Conservation (phyloP, 495 filamentous ascomycete species). For the Xylaria venustula region DNA sequence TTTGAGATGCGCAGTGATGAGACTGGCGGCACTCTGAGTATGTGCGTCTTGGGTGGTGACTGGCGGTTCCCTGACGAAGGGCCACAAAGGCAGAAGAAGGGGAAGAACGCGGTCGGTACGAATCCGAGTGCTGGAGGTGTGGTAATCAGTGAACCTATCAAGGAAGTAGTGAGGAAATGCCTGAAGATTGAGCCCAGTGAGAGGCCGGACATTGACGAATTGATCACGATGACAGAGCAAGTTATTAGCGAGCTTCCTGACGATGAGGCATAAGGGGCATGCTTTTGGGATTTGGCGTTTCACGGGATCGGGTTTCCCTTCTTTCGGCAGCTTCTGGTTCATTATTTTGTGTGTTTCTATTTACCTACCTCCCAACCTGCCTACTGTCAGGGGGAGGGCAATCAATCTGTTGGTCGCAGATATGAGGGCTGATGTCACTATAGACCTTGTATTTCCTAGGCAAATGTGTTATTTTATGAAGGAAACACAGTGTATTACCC, state of each 20-base stretch:
- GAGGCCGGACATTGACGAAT: constrained; percentile 83
- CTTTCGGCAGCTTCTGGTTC: background rate
- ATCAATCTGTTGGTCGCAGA: constrained; percentile 11
- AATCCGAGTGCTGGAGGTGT: constrained; percentile 23
- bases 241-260: constrained; percentile 74
- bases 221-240: constrained; percentile 76
- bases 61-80: constrained; percentile 92
- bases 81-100: constrained; percentile 54
- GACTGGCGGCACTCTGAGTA: constrained; percentile 87
- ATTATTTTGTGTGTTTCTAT: background rate
- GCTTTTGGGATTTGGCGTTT: constrained; percentile 1
- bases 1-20: constrained; percentile 95
- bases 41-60: constrained; percentile 87
- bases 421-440: constrained; percentile 4
- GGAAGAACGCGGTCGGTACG: constrained; percentile 44
- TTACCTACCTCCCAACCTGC: too few species aligned
- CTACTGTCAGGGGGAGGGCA: background rate
- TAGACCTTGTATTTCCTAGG: constrained; percentile 5
- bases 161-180: constrained; percentile 84
- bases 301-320: constrained; percentile 15
- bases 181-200: constrained; percentile 90
- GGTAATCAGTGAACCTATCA: constrained; percentile 70
- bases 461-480: background rate
- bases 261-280: constrained; percentile 48
- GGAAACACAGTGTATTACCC: too few species aligned